Conservation (phyloP, 805 yeast genomes). For the Pichia pseudocactophila region DNA sequence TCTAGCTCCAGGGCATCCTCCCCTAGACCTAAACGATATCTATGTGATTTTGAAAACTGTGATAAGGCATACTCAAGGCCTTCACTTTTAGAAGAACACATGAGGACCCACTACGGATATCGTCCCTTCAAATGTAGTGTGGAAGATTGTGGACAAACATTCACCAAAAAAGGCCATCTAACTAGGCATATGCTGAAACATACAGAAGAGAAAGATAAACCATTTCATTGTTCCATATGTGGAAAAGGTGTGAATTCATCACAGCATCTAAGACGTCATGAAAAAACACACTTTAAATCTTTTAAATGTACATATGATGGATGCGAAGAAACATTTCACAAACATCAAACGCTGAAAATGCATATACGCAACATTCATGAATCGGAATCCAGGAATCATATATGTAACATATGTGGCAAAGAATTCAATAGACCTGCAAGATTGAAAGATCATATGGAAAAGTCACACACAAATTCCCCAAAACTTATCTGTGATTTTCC, state of each 20-base stretch:
- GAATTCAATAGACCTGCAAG: slow-evolving; percentile 55
- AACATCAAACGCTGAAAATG: slow-evolving; percentile 65
- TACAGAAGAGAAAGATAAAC: slow-evolving; percentile 42
- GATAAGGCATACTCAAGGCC: slow-evolving; percentile 74
- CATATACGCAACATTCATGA: slow-evolving; percentile 62
- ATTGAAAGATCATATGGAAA: slow-evolving; percentile 56
- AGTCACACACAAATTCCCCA: slow-evolving; percentile 47
- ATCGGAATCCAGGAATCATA: slow-evolving; percentile 29
- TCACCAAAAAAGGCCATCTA: slow-evolving; percentile 71
- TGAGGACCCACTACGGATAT: slow-evolving; percentile 68
- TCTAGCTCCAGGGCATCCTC: slow-evolving; percentile 28
- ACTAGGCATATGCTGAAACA: slow-evolving; percentile 70
- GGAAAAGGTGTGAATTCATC: slow-evolving; percentile 71
- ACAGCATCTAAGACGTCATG: slow-evolving; percentile 82
- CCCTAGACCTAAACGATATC: slow-evolving; percentile 50
- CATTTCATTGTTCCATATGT: slow-evolving; percentile 65
- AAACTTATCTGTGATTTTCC: slow-evolving; percentile 51
- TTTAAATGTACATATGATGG: slow-evolving; percentile 51
- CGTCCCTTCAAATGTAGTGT: slow-evolving; percentile 63
- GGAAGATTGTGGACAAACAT: slow-evolving; percentile 51
- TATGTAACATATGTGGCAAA: slow-evolving; percentile 57
- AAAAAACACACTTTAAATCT: slow-evolving; percentile 65
- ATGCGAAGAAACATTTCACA: slow-evolving; percentile 62
- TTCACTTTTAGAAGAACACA: slow-evolving; percentile 73
- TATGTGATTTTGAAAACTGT: slow-evolving; percentile 61